Evolutionary conservation across 768 basidiomycete species (phyloP), one percentile per base, ranked within the genome.

Genomic region (Wakefieldia striispora): DNA sequence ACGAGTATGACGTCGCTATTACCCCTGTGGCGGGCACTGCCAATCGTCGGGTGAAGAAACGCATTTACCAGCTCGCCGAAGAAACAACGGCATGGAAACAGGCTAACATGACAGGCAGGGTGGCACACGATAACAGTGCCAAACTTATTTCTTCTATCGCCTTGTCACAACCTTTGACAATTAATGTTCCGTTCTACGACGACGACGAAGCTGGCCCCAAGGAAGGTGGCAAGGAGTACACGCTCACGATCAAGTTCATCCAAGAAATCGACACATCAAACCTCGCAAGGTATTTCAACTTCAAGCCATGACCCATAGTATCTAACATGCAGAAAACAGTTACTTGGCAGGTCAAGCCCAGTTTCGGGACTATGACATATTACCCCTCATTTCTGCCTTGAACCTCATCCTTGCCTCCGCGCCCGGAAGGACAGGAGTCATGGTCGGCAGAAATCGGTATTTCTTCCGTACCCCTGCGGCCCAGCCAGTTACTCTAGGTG

Each of bases 21-120:
- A 57, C 66, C 0, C 78, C 77, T 34, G 50, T 39, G 4, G 58
- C 65, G 3, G 68, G 62, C 1, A 67, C 67, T 9, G 43, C 69
- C 14, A 50, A 56, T 27, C 69, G 68, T 47, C 72, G 79, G 7
- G 66, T 80, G 31, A 75, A 70, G 53, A 65, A 65, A 31, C 68
- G 79, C 16, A 74, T 80, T 21, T 77, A 75, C 48, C 66, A 78
- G 40, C 70, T 80, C 21, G 77, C 80, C 1, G 80, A 78, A 49
- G 52, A 62, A 48, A 69, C 72, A 4, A 53, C 57, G 21, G 70
- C 70, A 23, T 80, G 79, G 74, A 34, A 47, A 7, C 56, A 66
- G n/a, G 72, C 70, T 39, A 69, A 70, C 14, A 65, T 77, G 67
- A 64, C 64, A 14, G 69, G 64, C 27, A 57, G 41, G 23, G 73